phyloP scores from a whole-genome alignment of 805 yeast genomes.

The Komagataella populi region DNA sequence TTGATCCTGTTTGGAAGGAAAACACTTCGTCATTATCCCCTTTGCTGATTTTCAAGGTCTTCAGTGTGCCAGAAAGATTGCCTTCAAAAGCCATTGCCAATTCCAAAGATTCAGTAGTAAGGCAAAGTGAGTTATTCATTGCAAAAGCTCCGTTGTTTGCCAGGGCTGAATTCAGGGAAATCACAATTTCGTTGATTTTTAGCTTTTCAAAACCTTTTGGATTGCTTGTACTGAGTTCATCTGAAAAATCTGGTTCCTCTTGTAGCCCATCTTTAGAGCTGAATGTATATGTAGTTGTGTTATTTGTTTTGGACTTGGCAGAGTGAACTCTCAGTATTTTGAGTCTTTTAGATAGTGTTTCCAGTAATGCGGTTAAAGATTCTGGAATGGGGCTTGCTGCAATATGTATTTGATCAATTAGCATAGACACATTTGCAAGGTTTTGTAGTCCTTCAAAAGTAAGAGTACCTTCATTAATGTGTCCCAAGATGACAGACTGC shows the following conservation, averaged over 20 bases:
- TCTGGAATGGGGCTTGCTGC: slow-evolving; percentile 31
- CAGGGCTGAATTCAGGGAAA: not conserved
- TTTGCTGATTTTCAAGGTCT: not conserved
- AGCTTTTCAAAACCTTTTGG: not conserved
- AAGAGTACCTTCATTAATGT: slow-evolving; percentile 22
- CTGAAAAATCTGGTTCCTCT: not conserved
- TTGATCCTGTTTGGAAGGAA: not conserved
- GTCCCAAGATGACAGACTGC: slow-evolving; percentile 12
- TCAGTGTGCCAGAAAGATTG: not conserved
- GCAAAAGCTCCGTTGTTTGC: not conserved
- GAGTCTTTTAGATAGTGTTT: slow-evolving; percentile 21
- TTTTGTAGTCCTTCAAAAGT: slow-evolving; percentile 33
- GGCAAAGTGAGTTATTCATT: not conserved
- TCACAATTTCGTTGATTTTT: not conserved
- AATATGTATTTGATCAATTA: slow-evolving; percentile 24
- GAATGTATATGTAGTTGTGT: slow-evolving; percentile 8
- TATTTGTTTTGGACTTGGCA: slow-evolving; percentile 19
- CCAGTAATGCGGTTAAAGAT: slow-evolving; percentile 20
- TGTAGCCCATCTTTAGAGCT: not conserved
- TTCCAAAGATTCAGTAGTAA: not conserved
- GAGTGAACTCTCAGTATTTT: not conserved
- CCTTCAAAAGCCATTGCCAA: not conserved
- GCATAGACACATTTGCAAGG: slow-evolving; percentile 21
- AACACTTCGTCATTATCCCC: not conserved
- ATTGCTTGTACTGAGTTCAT: not conserved